These are phyloP conservation scores for Hygrophoropsis aurantiaca DNA, from an alignment of 768 basidiomycete genomes.

Conservation along the genomic window DNA sequence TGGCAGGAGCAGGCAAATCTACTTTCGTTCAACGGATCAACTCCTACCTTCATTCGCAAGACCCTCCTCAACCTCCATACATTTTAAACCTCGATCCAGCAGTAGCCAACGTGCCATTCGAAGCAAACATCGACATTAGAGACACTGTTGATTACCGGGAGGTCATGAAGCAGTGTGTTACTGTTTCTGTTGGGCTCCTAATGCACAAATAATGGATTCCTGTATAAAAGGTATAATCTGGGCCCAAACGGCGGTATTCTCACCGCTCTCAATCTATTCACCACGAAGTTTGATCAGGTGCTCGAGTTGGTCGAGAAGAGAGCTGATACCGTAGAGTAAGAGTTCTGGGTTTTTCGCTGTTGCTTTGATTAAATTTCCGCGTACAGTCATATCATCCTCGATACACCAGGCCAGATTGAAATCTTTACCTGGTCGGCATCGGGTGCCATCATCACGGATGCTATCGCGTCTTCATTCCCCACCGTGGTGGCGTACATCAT, in stretches of 20 bases:
- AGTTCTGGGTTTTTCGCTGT: no score
- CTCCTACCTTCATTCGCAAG: constrained; percentile 76
- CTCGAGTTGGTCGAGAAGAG: constrained; percentile 88
- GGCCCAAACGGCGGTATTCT: constrained; percentile 98
- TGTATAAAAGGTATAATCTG: constrained; percentile 81
- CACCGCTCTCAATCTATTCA: constrained; percentile 95
- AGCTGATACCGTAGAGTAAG: constrained; percentile 85
- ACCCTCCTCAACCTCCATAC: constrained; percentile 77
- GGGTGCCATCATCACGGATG: constrained; percentile 97
- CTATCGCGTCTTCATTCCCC: constrained; percentile 89
- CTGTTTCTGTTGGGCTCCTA: constrained; percentile 18
- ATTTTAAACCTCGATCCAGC: constrained; percentile 98
- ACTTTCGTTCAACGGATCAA: constrained; percentile 96
- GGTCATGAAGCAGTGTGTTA: constrained; percentile 98
- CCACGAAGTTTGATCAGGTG: constrained; percentile 99
- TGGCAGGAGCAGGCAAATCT: constrained; percentile 97
- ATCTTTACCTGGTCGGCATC: constrained; percentile 99
- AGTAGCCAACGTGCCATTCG: constrained; percentile 86
- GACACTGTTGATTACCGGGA: constrained; percentile 97
- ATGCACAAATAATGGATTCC: constrained; percentile 16
- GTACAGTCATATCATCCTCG: constrained; percentile 85
- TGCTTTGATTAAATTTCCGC: background rate
- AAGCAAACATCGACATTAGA: constrained; percentile 96
- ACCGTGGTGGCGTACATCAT: constrained; percentile 96
- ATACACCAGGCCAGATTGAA: constrained; percentile 99